Evolutionary conservation across 2,329 filamentous ascomycete species (phyloP).

Genomic region (Rhynchosporium agropyri): DNA sequence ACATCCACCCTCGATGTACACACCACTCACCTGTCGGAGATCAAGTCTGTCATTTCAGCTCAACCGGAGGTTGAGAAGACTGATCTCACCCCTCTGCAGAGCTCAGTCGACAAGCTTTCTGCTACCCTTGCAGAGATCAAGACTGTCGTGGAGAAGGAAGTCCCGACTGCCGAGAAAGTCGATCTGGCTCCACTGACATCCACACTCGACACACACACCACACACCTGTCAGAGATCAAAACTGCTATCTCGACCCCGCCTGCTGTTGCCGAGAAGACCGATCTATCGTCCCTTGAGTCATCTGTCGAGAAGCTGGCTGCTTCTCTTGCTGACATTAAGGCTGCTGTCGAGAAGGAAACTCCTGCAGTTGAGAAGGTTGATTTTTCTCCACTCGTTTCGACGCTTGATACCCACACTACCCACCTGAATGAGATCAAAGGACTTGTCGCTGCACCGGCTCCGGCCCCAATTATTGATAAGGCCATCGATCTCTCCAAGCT

Average conservation of each 20-base stretch:
- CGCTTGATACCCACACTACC: conserved; percentile 22
- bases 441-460: conserved; percentile 16
- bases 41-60: conserved; percentile 25
- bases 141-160: conserved; percentile 16
- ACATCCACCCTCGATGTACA: conserved; percentile 25
- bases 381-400: conserved; percentile 19
- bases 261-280: conserved; percentile 27
- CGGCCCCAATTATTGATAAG: conserved; percentile 18
- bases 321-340: conserved; percentile 31
- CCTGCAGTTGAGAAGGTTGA: conserved; percentile 15
- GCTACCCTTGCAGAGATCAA: conserved; percentile 25
- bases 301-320: conserved; percentile 24
- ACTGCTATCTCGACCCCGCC: conserved; percentile 21
- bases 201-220: conserved; percentile 28
- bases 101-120: conserved; percentile 29
- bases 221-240: conserved; percentile 32
- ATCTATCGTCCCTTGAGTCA: conserved; percentile 28
- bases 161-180: conserved; percentile 24
- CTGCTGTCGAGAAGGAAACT: conserved; percentile 18
- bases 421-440: conserved; percentile 26
- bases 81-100: conserved; percentile 29
- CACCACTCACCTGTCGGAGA: conserved; percentile 27
- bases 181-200: conserved; percentile 24
- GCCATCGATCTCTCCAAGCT: conserved; percentile 19
- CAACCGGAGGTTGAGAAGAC: conserved; percentile 23